A percentile compares a stretch with the other conserved stretches of the same genome.
Evolutionary conservation across 2,329 filamentous ascomycete species (phyloP).

Genomic region (Cadophora gregata): DNA sequence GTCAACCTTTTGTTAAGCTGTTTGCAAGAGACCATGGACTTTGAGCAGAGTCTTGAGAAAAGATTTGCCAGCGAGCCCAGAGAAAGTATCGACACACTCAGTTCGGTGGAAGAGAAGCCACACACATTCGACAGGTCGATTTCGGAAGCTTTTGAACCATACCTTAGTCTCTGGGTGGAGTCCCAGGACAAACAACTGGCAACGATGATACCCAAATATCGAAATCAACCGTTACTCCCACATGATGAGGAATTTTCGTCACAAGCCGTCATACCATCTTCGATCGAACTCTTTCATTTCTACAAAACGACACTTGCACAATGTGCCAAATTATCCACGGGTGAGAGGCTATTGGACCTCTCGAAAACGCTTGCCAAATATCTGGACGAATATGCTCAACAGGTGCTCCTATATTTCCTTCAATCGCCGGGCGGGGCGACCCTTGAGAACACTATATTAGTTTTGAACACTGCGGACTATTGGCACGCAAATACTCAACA

Average conservation of each 20-base stretch:
- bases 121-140: slow-evolving; percentile 88
- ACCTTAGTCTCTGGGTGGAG: slow-evolving; percentile 95
- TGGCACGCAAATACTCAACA: slow-evolving; percentile 94
- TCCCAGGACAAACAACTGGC: slow-evolving; percentile 91
- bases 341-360: slow-evolving; percentile 83
- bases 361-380: slow-evolving; percentile 89
- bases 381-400: slow-evolving; percentile 92
- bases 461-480: slow-evolving; percentile 96
- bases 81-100: slow-evolving; percentile 88
- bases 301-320: slow-evolving; percentile 93
- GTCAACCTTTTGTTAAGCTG: slow-evolving; percentile 89
- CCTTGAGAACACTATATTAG: slow-evolving; percentile 80
- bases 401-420: slow-evolving; percentile 79
- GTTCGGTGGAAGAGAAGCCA: slow-evolving; percentile 75
- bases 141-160: slow-evolving; percentile 96
- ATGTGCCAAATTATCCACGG: slow-evolving; percentile 94
- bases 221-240: slow-evolving; percentile 78
- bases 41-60: slow-evolving; percentile 89
- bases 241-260: slow-evolving; percentile 90
- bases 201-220: slow-evolving; percentile 85
- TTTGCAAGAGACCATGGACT: slow-evolving; percentile 94
- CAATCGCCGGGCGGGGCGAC: slow-evolving; percentile 56
- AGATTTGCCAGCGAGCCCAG: slow-evolving; percentile 77
- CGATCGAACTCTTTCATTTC: slow-evolving; percentile 96
- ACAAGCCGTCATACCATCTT: slow-evolving; percentile 88